A percentile compares a stretch with the other conserved stretches of the same genome.
These are phyloP conservation scores for Ulota crispa DNA, from an alignment of 225 moss, liverwort and hornwort genomes.

Conservation along the genomic window DNA sequence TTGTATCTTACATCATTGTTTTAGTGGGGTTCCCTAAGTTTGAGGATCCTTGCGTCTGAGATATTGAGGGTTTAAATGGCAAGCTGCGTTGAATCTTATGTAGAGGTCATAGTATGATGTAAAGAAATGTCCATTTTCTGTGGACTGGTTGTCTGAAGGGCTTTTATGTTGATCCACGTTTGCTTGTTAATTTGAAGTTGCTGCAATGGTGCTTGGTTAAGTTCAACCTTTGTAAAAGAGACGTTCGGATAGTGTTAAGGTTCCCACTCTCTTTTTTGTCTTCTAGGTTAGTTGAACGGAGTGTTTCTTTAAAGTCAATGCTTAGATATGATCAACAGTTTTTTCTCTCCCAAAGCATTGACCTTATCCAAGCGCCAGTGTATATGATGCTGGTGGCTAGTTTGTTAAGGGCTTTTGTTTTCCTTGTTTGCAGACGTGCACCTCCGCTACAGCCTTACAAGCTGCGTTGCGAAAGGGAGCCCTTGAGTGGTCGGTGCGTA, in stretches of 20 bases:
- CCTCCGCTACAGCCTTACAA: conserved; percentile 74
- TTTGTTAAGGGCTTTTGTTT: conserved; percentile 16
- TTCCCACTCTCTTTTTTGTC: no score
- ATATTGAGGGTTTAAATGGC: background rate
- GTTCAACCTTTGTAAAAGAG: no score
- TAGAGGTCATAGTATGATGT: conserved; percentile 1
- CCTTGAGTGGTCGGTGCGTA: conserved; percentile 73
- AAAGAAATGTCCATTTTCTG: background rate
- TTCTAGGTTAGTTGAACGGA: no score
- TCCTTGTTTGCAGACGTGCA: conserved; percentile 47
- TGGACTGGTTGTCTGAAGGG: background rate
- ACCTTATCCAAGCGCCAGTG: no score
- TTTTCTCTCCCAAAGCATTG: no score
- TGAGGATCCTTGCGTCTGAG: background rate
- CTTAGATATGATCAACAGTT: no score
- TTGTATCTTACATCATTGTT: background rate
- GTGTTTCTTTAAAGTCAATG: no score
- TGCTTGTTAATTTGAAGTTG: conserved; percentile 1
- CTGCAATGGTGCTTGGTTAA: no score
- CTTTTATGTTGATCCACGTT: background rate
- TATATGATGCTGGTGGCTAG: conserved; percentile 17
- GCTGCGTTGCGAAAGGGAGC: conserved; percentile 85
- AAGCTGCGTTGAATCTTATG: background rate
- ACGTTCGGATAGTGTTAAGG: no score
- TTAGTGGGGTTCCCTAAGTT: background rate